These are phyloP conservation scores for Lactuca saligna DNA, from an alignment of 129 eudicot species.

Conservation along the genomic window DNA sequence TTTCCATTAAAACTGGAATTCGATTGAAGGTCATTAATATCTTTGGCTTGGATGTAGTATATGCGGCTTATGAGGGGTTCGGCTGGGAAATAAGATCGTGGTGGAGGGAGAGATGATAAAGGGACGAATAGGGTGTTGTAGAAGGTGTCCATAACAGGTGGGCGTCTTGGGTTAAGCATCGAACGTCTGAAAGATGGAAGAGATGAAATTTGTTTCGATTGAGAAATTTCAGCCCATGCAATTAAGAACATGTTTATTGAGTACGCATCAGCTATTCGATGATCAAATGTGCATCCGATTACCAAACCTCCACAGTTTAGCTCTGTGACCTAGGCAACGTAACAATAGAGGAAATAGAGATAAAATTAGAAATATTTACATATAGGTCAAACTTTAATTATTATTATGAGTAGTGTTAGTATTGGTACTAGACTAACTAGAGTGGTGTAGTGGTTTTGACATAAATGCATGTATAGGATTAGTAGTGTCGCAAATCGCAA, in stretches of 20 bases:
- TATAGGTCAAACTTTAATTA: no score
- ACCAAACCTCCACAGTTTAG: conserved; percentile 62
- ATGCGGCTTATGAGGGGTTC: conserved; percentile 46
- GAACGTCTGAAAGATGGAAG: conserved; percentile 57
- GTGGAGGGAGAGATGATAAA: conserved; percentile 38
- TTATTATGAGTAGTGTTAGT: no score
- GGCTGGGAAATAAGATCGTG: conserved; percentile 5
- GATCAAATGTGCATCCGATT: conserved; percentile 64
- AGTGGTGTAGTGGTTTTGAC: no score
- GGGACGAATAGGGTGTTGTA: conserved; percentile 39
- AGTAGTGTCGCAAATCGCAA: no score
- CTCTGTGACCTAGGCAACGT: conserved; percentile 44
- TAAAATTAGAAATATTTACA: neutral
- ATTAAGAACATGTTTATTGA: conserved; percentile 52
- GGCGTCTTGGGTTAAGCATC: conserved; percentile 52
- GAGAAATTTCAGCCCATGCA: conserved; percentile 59
- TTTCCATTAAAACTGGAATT: conserved; percentile 27
- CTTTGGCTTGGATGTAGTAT: conserved; percentile 35
- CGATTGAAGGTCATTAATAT: conserved; percentile 41
- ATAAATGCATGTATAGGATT: no score
- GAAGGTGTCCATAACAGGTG: conserved; percentile 26
- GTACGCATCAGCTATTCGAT: conserved; percentile 62
- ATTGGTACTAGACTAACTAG: no score
- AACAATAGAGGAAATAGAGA: neutral
- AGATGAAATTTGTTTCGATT: conserved; percentile 22